Conservation (phyloP, 805 yeast genomes). For the Wickerhamomyces strasburgensis region DNA sequence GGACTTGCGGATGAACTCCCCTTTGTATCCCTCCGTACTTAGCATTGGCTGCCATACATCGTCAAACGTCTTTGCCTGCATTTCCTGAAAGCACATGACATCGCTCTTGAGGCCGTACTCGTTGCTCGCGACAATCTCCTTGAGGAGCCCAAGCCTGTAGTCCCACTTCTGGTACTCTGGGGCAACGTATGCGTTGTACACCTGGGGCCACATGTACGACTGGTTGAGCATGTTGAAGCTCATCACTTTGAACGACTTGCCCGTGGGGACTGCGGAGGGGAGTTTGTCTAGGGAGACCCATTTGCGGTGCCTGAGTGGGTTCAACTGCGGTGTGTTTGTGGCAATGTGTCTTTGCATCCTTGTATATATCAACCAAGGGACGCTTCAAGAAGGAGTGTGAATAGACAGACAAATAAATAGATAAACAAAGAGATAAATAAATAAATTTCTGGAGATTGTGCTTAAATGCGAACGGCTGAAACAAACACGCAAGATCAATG, state of each 20-base stretch:
- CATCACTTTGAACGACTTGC: constrained; percentile 34
- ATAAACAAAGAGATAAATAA: no score
- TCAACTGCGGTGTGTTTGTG: constrained; percentile 2
- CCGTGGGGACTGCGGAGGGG: constrained; percentile 1
- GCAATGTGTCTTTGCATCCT: no score
- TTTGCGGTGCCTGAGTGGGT: constrained; percentile 15
- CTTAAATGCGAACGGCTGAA: constrained; percentile 16
- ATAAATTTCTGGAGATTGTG: constrained; percentile 2
- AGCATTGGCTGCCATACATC: constrained; percentile 35
- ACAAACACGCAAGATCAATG: neutral
- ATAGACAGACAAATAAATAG: no score
- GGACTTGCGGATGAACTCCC: constrained; percentile 44
- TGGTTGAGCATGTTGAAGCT: constrained; percentile 45
- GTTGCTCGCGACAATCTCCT: constrained; percentile 29
- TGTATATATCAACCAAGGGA: no score
- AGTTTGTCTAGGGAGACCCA: constrained; percentile 11
- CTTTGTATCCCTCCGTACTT: constrained; percentile 35
- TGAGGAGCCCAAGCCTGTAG: constrained; percentile 40
- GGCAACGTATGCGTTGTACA: constrained; percentile 47
- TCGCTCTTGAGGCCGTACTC: constrained; percentile 41
- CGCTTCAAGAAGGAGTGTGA: no score
- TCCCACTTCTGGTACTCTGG: constrained; percentile 43
- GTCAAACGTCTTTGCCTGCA: constrained; percentile 39
- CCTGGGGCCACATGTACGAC: constrained; percentile 56
- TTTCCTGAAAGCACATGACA: constrained; percentile 56